Evolutionary conservation across 371 early-diverging fungal species (phyloP), one percentile per base, ranked within the genome.

Genomic region (Choanephora cucurbitarum): DNA sequence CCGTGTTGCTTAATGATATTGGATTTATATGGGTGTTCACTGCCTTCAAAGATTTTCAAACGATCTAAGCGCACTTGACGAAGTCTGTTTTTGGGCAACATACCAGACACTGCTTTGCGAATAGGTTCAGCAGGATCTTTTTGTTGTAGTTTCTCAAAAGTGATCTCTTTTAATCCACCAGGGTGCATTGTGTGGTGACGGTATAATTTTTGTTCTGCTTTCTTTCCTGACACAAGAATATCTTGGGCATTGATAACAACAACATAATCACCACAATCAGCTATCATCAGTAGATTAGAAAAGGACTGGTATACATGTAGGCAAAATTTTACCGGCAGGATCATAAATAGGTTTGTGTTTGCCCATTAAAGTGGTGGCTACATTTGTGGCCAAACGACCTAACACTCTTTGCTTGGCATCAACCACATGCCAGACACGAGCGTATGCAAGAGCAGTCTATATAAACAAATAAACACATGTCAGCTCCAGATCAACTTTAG

Each of bases 181-280:
- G 94, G 93, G 69, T 87, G 90, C 50, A 92, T 90, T 18, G 92
- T 86, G 62, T 98, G 96, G 77, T 89, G 89, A 55, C 89, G 72
- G 79, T 97, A 99, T 53, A 89, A 64, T 67, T 99, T 97, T 58
- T 93, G 86, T 62, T 88, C 83, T 15, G 81, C 83, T 70, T 97
- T 96, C 53, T 91, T 89, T 46, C 96, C 98, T 31, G 95, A 85
- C 17, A 95, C 86, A 24, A 73, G 73, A 15, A 96, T 76, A 56
- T 92, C 87, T 58, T 86, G 82, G 19, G 97, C 96, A 63, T 97
- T 97, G 56, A 95, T 89, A 21, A 99, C 96, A 11, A 99, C 97
- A 1, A 98, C 97, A 66, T 96, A 95, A 72, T 98, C 99, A 34
- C 99, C 99, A 73, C 91, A 91, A 77, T 98, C 97, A 23, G 90